Evolutionary conservation across 768 basidiomycete species (phyloP), one percentile per base, ranked within the genome.

Genomic region (Podaxis rugospora): DNA sequence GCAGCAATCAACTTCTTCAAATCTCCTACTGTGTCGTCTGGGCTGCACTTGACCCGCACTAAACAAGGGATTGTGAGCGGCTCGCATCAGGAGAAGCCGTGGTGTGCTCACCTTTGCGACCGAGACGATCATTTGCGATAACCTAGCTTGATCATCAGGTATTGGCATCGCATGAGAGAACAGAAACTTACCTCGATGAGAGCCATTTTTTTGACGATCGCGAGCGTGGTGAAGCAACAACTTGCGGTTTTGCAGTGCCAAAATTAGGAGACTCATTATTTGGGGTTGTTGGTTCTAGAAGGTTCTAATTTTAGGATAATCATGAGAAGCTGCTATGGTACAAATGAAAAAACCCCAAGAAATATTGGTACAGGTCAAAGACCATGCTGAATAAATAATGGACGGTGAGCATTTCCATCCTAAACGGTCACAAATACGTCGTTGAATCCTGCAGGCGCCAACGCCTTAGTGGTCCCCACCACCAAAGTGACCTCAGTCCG

Each of bases 1-100:
- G 95, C 96, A 1, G 90, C 96, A 66, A 99, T 98, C 62, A 99
- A 87, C 73, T 90, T 90, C 83, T 98, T 98, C 64, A 99, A 80
- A 71, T 98, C 96, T 44, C 96, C 96, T 37, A 99, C 93, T 1
- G 97, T 98, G 71, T 99, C 97, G 13, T 96, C 88, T 4, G 93
- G 85, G 73, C 88, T 89, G 78, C 95, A 97, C 75, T 98, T 97
- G 69, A 98, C 93, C 65, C 93, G 90, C 63, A 97, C 95, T 97
- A 64, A n/a, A 25, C 28, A 60, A 37, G 13, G 14, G 50, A 59
- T 18, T n/a, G 16, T 6, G n/a, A 7, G 18, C 42, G 40, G 51
- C n/a, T 51, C 51, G 47, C 11, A 47, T 13, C 21, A 55, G 14
- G 25, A 51, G 5, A 57, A 10, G 16, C 59, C 28, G 40, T 25